Evolutionary conservation across 2,329 filamentous ascomycete species (phyloP), one percentile per base, ranked within the genome.

Genomic region (Sporothrix protearum): DNA sequence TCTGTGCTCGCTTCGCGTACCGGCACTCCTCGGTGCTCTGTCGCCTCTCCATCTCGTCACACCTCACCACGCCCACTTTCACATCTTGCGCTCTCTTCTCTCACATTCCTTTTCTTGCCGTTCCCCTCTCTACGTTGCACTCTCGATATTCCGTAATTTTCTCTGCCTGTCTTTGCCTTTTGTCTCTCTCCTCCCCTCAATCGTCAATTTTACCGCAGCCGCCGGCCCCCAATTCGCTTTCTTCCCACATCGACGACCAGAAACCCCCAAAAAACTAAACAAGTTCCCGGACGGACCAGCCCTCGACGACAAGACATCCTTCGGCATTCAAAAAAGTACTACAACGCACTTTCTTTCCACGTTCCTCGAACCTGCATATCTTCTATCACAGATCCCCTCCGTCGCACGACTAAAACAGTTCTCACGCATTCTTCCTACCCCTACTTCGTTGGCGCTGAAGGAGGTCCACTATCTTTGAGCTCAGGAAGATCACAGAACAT

Each of bases 21-120:
- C 51, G 49, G 47, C 47, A 55, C 68, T 70, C 39, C 25, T 49
- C 53, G 42, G 55, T 22, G 33, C 39, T 36, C 42, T 61, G 16
- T 61, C 28, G 33, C 33, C 6, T 63, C 45, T 61, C 49, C 53
- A 69, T 69, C 68, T 63, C 68, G 53, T 70, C 68, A 70, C 55
- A 51, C 68, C 42, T 63, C 51, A 53, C 30, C 63, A 67, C 63
- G 42, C 9, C 25, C 28, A 49, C 63, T 4, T 42, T 8, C 57
- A 61, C 57, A 61, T 68, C 28, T 68, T 53, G 28, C 10, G 36
- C 45, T 16, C 8, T 33, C 30, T 61, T 22, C 36, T 45, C 4
- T 39, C 53, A 19, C 19, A 39, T 36, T 64, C 28, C 9, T 25
- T 42, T 64, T 39, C 14, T 12, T 64, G 9, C 39, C 12, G 12